Evolutionary conservation across 83 land plant genomes (phyloP).

Genomic region (Larix sibirica): DNA sequence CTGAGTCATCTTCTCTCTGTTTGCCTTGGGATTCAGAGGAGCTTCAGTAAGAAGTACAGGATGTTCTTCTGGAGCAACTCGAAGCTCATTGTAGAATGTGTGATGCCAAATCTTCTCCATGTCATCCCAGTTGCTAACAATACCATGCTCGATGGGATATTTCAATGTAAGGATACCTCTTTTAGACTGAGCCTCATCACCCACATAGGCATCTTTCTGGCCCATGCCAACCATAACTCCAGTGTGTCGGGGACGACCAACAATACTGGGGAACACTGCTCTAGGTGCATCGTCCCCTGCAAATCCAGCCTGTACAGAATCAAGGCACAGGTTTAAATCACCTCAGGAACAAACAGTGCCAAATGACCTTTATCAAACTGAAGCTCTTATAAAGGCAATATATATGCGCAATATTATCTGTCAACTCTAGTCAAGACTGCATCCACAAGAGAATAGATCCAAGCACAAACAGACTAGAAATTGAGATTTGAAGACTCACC

Average conservation of each 20-base stretch:
- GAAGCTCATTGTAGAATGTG: constrained; percentile 8
- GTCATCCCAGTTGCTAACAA: constrained; percentile 12
- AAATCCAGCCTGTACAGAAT: constrained; percentile 46
- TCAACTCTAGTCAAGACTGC: no score
- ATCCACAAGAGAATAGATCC: background rate
- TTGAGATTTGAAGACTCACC: background rate
- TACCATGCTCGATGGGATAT: constrained; percentile 40
- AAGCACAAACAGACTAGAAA: background rate
- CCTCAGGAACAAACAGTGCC: no score
- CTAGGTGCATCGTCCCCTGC: constrained; percentile 68
- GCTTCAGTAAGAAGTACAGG: constrained; percentile 28
- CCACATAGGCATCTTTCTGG: constrained; percentile 63
- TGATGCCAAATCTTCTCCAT: constrained; percentile 12
- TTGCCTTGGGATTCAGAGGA: constrained; percentile 29
- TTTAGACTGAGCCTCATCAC: constrained; percentile 47
- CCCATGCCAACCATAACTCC: constrained; percentile 74
- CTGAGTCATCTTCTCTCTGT: constrained; percentile 28
- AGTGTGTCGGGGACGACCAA: constrained; percentile 59
- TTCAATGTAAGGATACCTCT: constrained; percentile 37
- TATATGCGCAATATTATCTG: no score
- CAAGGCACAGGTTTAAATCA: background rate
- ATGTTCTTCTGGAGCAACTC: constrained; percentile 28
- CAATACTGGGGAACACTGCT: constrained; percentile 63
- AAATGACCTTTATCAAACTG: no score
- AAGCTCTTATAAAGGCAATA: no score